Conservation (phyloP, 176 grass and related monocot species). For the maize (Zea mays) region DNA sequence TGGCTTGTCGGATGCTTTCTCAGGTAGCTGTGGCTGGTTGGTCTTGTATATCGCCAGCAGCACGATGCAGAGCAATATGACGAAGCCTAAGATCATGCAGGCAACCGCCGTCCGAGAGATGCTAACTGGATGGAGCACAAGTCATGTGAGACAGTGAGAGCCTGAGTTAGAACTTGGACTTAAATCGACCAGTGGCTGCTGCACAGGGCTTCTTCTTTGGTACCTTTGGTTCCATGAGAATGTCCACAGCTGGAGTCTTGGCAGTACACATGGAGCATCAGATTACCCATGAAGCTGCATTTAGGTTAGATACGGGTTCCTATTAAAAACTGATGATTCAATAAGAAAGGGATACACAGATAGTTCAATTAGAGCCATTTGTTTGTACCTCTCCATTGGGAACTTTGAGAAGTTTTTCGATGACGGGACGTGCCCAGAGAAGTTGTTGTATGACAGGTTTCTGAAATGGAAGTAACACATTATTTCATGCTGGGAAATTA, state of each 20-base stretch:
- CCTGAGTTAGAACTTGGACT: slow-evolving; percentile 14
- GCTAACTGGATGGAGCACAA: slow-evolving; percentile 63
- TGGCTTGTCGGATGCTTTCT: slow-evolving; percentile 63
- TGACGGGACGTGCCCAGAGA: slow-evolving; percentile 71
- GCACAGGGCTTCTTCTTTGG: slow-evolving; percentile 4
- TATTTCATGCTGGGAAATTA: slow-evolving; percentile 23
- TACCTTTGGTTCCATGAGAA: slow-evolving; percentile 69
- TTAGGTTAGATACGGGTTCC: slow-evolving; percentile 33
- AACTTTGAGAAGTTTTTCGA: slow-evolving; percentile 89
- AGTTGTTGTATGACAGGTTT: slow-evolving; percentile 93
- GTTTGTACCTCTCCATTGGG: slow-evolving; percentile 70
- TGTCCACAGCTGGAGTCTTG: slow-evolving; percentile 57
- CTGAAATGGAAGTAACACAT: slow-evolving; percentile 51
- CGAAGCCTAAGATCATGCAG: slow-evolving; percentile 78
- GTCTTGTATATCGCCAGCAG: slow-evolving; percentile 80
- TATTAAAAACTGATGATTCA: neutral
- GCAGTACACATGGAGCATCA: slow-evolving; percentile 59
- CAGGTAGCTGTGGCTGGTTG: slow-evolving; percentile 67
- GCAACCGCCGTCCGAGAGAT: slow-evolving; percentile 69
- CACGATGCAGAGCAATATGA: slow-evolving; percentile 65
- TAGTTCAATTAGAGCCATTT: neutral
- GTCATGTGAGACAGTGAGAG: slow-evolving; percentile 10
- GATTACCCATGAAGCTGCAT: slow-evolving; percentile 85
- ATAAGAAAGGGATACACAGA: neutral
- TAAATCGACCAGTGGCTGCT: slow-evolving; percentile 4